Conservation (phyloP, 2,329 filamentous ascomycete genomes). For the Aphanocladium album region DNA sequence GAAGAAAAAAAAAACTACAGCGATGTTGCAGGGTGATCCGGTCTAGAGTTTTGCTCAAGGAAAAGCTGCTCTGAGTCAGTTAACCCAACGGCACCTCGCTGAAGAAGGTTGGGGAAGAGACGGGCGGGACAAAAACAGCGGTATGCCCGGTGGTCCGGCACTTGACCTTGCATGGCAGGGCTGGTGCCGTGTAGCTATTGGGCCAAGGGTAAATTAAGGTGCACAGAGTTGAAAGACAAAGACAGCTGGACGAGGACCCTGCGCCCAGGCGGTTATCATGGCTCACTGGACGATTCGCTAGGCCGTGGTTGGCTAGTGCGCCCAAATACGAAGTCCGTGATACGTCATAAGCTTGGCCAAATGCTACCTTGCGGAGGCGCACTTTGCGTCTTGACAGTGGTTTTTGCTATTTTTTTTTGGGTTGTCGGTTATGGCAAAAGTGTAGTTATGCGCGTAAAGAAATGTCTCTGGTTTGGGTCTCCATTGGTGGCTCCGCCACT, state of each 20-base stretch:
- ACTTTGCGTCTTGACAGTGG: neutral
- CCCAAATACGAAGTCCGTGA: conserved; percentile 20
- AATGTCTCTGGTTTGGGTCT: neutral
- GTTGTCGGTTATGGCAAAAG: neutral
- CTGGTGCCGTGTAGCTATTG: neutral
- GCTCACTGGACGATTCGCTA: neutral
- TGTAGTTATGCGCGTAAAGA: neutral
- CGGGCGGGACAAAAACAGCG: neutral
- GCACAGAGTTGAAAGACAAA: neutral
- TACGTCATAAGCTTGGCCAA: conserved; percentile 17
- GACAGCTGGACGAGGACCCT: conserved; percentile 1
- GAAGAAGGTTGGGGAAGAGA: neutral
- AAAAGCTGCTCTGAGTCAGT: neutral
- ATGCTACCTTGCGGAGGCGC: neutral
- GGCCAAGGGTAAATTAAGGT: neutral
- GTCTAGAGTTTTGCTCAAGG: neutral
- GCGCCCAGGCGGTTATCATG: neutral
- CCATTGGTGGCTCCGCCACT: neutral
- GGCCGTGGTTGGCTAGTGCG: neutral
- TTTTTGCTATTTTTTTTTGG: neutral
- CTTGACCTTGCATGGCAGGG: neutral
- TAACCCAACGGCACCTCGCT: neutral
- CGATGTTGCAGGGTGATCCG: neutral
- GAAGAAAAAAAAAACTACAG: neutral
- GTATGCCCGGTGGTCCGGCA: neutral